phyloP scores from a whole-genome alignment of 345 rosid genomes.

The Acer saccharum region DNA sequence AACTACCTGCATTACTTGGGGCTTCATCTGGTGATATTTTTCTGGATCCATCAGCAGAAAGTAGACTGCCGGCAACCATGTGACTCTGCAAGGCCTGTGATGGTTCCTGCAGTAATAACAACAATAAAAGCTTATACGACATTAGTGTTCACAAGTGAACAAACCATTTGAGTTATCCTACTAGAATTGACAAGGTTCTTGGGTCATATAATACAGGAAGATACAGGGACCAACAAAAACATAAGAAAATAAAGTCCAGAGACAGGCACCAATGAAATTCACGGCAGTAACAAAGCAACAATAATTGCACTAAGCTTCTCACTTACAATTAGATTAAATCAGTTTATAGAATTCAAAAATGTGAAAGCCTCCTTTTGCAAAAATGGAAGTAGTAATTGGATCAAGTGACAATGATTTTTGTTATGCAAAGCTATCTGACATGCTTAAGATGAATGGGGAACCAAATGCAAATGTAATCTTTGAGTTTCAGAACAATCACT shows the following conservation, averaged over 20 bases:
- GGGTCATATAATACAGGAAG: background rate
- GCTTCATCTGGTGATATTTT: conserved; percentile 23
- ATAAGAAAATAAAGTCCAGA: background rate
- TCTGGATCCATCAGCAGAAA: background rate
- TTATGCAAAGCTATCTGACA: too few species aligned
- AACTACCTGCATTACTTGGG: conserved; percentile 18
- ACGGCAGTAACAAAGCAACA: too few species aligned
- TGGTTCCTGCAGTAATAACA: conserved; percentile 29
- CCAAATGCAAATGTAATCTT: too few species aligned
- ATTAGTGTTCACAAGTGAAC: background rate
- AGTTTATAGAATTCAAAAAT: too few species aligned
- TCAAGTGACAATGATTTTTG: too few species aligned
- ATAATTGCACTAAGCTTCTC: too few species aligned
- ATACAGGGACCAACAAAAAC: background rate
- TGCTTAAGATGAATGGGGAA: too few species aligned
- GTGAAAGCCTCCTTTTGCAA: too few species aligned
- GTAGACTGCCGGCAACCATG: background rate
- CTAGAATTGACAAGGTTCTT: background rate
- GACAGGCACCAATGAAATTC: too few species aligned
- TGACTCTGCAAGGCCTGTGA: conserved; percentile 5
- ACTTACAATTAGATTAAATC: too few species aligned
- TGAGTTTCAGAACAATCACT: too few species aligned
- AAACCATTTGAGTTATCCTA: background rate
- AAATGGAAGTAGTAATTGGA: too few species aligned
- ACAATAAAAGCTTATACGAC: background rate